Percentiles rank a stretch among this genome's conserved stretches.
Conservation (phyloP, 1,139 yeast genomes). For the Debaryomyces udenii region DNA sequence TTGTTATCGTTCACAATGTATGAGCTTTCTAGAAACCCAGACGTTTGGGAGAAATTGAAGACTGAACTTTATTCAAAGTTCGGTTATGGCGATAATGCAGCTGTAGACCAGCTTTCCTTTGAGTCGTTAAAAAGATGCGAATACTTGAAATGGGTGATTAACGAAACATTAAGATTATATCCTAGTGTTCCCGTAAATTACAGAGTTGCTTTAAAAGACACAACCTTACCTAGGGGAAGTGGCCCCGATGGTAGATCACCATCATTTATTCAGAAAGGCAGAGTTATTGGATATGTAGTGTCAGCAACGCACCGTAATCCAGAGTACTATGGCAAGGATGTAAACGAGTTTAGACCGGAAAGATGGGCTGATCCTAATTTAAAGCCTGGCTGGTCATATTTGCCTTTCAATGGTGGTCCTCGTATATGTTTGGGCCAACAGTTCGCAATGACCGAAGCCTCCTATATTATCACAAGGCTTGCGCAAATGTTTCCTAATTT, state of each 20-base stretch:
- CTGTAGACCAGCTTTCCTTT: slow-evolving; percentile 33
- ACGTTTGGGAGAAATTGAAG: slow-evolving; percentile 40
- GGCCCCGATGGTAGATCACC: slow-evolving; percentile 50
- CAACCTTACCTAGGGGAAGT: slow-evolving; percentile 57
- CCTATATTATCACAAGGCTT: slow-evolving; percentile 47
- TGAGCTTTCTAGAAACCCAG: slow-evolving; percentile 49
- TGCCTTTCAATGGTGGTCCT: slow-evolving; percentile 65
- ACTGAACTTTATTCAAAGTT: slow-evolving; percentile 36
- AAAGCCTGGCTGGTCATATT: slow-evolving; percentile 47
- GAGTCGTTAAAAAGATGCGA: slow-evolving; percentile 52
- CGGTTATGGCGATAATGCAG: slow-evolving; percentile 31
- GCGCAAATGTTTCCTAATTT: slow-evolving; percentile 32
- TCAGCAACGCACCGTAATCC: slow-evolving; percentile 44
- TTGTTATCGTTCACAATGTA: slow-evolving; percentile 49
- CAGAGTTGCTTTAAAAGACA: slow-evolving; percentile 45
- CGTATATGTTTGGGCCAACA: slow-evolving; percentile 63
- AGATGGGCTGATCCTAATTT: slow-evolving; percentile 47
- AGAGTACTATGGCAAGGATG: slow-evolving; percentile 48
- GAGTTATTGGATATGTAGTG: slow-evolving; percentile 39
- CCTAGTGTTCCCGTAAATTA: slow-evolving; percentile 57
- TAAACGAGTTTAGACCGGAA: slow-evolving; percentile 47
- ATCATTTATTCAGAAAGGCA: slow-evolving; percentile 45
- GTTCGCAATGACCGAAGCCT: slow-evolving; percentile 58
- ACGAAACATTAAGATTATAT: slow-evolving; percentile 53
- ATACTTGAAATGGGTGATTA: slow-evolving; percentile 50